Evolutionary conservation across 208 protist species (phyloP).

Genomic region (Acanthamoeba divionensis): DNA sequence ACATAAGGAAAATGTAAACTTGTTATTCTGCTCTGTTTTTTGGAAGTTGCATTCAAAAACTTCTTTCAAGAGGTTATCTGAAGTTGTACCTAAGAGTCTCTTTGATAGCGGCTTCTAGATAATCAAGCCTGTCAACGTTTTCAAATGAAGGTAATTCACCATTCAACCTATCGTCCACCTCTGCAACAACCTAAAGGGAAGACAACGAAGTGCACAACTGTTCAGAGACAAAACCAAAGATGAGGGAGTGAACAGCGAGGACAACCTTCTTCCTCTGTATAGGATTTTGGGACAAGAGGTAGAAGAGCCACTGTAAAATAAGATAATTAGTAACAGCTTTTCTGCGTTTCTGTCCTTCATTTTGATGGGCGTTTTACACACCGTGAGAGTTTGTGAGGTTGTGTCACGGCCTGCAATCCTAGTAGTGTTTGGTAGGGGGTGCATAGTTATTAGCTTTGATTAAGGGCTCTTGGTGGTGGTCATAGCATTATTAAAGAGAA

Average conservation of each 20-base stretch:
- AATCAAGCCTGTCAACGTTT: not conserved
- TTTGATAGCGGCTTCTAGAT: not conserved
- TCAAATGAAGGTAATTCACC: not conserved
- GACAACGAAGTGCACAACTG: not conserved
- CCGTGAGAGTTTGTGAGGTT: not conserved
- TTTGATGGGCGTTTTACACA: no score
- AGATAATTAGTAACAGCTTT: no score
- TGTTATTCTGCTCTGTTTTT: no score
- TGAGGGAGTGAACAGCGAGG: not conserved
- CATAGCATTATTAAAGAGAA: not conserved
- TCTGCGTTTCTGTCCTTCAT: no score
- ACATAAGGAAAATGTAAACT: not conserved
- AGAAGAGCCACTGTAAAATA: constrained; percentile 30
- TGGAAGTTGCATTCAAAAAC: not conserved
- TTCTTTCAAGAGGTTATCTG: no score
- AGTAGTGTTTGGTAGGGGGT: not conserved
- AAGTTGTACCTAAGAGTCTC: not conserved
- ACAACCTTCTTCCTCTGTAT: not conserved
- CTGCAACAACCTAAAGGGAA: not conserved
- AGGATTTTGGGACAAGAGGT: not conserved
- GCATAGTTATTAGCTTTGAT: no score
- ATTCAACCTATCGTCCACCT: not conserved
- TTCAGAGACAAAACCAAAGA: not conserved
- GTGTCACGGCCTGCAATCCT: constrained; percentile 41
- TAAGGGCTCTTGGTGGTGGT: no score